Evolutionary conservation across 148 eudicot species (phyloP).

Genomic region (Fagopyrum tataricum): DNA sequence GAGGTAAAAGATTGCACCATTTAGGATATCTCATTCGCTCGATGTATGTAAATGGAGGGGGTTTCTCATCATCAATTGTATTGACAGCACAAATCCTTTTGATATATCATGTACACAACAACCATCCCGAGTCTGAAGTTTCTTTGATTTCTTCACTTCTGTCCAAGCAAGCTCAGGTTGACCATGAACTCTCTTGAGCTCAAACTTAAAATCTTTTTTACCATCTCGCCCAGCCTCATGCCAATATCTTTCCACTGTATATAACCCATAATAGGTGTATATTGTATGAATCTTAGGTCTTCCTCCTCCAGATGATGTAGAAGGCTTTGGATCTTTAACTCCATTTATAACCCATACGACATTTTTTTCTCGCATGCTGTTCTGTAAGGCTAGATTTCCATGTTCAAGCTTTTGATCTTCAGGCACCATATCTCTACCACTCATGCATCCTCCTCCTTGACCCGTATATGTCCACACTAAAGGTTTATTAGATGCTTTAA

Average conservation of each 20-base stretch:
- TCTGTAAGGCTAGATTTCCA: slow-evolving; percentile 67
- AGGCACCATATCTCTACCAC: slow-evolving; percentile 25
- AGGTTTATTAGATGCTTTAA: too few species aligned
- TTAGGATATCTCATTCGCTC: slow-evolving; percentile 53
- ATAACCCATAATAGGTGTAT: slow-evolving; percentile 73
- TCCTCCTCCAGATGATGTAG: slow-evolving; percentile 30
- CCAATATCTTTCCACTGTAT: slow-evolving; percentile 42
- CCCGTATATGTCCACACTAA: slow-evolving; percentile 61
- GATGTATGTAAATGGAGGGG: slow-evolving; percentile 55
- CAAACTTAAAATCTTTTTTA: slow-evolving; percentile 60
- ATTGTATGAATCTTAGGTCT: slow-evolving; percentile 34
- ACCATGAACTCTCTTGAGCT: slow-evolving; percentile 50
- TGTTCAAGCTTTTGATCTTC: slow-evolving; percentile 81
- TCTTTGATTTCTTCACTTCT: slow-evolving; percentile 50
- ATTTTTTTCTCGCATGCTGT: slow-evolving; percentile 43
- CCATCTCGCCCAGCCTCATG: slow-evolving; percentile 41
- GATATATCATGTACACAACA: slow-evolving; percentile 50
- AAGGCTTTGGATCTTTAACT: slow-evolving; percentile 44
- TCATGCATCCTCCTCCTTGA: slow-evolving; percentile 48
- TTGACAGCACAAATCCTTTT: slow-evolving; percentile 59
- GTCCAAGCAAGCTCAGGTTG: slow-evolving; percentile 71
- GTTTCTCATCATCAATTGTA: slow-evolving; percentile 49
- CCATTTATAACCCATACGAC: slow-evolving; percentile 73
- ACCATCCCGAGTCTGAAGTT: slow-evolving; percentile 39
- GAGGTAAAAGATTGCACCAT: slow-evolving; percentile 45